Evolutionary conservation across 2,329 filamentous ascomycete species (phyloP).

Genomic region (Torrubiella hemipterigena): DNA sequence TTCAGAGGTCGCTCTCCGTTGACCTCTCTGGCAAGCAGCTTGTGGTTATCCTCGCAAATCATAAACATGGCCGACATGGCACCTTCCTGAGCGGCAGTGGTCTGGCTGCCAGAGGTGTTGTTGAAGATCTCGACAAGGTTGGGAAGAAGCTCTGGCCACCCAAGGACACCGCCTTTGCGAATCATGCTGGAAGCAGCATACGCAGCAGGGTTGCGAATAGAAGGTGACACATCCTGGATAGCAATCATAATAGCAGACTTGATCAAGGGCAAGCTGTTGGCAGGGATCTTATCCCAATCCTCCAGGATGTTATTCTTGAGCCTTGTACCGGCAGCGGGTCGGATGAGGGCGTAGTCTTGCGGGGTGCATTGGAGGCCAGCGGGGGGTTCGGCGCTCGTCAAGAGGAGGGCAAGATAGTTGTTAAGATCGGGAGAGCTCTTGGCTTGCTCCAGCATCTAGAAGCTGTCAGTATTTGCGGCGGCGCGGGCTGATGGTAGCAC

Average conservation of each 20-base stretch:
- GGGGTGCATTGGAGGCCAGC: slow-evolving; percentile 45
- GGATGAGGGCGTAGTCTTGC: slow-evolving; percentile 60
- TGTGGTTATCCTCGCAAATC: slow-evolving; percentile 93
- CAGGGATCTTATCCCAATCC: slow-evolving; percentile 64
- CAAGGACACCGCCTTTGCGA: slow-evolving; percentile 68
- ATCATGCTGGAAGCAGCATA: slow-evolving; percentile 92
- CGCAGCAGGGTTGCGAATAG: slow-evolving; percentile 81
- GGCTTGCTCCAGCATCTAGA: slow-evolving; percentile 83
- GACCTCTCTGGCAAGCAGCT: slow-evolving; percentile 75
- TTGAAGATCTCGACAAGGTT: slow-evolving; percentile 69
- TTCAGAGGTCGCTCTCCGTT: slow-evolving; percentile 79
- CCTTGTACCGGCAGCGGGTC: slow-evolving; percentile 83
- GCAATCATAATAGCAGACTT: slow-evolving; percentile 67
- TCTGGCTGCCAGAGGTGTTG: slow-evolving; percentile 56
- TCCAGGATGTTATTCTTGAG: slow-evolving; percentile 85
- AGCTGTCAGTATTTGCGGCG: slow-evolving; percentile 5
- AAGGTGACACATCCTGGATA: slow-evolving; percentile 67
- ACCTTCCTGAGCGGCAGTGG: slow-evolving; percentile 71
- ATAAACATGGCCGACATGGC: slow-evolving; percentile 88
- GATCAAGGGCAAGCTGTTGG: slow-evolving; percentile 62
- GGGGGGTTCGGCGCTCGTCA: slow-evolving; percentile 57
- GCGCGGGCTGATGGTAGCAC: slow-evolving; percentile 16
- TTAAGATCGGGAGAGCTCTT: slow-evolving; percentile 85
- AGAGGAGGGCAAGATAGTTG: slow-evolving; percentile 90
- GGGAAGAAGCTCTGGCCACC: slow-evolving; percentile 83